Evolutionary conservation across 768 basidiomycete species (phyloP).

Genomic region (Agaricus blazei): DNA sequence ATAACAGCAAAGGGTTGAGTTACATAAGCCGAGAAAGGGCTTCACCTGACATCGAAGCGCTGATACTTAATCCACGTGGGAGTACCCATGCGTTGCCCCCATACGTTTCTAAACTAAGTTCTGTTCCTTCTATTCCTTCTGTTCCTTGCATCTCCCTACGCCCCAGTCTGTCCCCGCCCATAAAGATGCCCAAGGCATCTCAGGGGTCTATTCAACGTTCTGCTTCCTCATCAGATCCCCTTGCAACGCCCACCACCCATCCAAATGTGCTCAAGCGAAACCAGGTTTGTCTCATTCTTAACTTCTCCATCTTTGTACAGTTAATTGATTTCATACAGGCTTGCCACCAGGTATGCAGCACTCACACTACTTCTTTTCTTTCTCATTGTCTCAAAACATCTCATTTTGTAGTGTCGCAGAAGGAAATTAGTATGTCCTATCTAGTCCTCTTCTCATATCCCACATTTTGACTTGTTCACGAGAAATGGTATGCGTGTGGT

Average conservation of each 20-base stretch:
- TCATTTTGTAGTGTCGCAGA: conserved; percentile 53
- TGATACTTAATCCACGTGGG: conserved; percentile 1
- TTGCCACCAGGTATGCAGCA: conserved; percentile 44
- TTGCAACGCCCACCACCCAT: conserved; percentile 24
- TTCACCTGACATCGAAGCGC: neutral
- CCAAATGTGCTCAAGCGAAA: conserved; percentile 50
- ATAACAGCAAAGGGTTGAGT: neutral
- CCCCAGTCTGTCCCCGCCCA: neutral
- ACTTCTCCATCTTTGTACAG: neutral
- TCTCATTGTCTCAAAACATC: conserved; percentile 15
- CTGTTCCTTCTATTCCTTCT: neutral
- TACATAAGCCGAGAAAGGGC: too few relatives aligned
- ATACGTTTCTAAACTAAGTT: conserved; percentile 1
- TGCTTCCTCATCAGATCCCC: conserved; percentile 20
- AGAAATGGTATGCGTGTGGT: conserved; percentile 55
- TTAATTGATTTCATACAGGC: conserved; percentile 27
- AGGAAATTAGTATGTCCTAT: conserved; percentile 59
- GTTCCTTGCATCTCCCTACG: neutral
- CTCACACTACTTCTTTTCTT: neutral
- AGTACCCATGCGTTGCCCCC: neutral
- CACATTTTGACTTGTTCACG: conserved; percentile 8
- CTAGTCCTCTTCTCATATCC: neutral
- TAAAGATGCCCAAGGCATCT: conserved; percentile 9
- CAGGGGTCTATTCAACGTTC: conserved; percentile 17
- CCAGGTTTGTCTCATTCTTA: conserved; percentile 30